phyloP scores from a whole-genome alignment of 768 basidiomycete species.

The Podaxis sp. region DNA sequence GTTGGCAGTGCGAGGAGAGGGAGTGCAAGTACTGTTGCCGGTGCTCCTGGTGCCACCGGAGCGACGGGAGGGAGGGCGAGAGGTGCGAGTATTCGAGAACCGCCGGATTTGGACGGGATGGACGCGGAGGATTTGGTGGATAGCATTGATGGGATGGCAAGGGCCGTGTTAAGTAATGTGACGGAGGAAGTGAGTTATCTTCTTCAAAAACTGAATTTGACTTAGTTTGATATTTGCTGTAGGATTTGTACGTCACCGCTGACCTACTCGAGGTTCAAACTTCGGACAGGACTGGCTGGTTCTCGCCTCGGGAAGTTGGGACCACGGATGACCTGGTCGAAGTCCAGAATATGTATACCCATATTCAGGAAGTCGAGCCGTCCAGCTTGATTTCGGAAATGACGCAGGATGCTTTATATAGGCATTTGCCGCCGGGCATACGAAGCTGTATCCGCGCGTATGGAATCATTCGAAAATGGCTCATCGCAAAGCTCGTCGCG shows the following conservation, averaged over 20 bases:
- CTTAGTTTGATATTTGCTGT: background rate
- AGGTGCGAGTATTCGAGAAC: constrained; percentile 38
- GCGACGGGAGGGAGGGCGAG: constrained; percentile 24
- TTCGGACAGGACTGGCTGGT: constrained; percentile 79
- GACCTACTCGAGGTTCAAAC: constrained; percentile 81
- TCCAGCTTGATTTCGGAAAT: constrained; percentile 70
- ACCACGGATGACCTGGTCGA: constrained; percentile 61
- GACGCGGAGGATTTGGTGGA: constrained; percentile 71
- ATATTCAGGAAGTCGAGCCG: constrained; percentile 68
- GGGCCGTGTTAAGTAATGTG: constrained; percentile 71
- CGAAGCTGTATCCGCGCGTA: constrained; percentile 77
- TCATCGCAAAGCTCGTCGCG: constrained; percentile 63
- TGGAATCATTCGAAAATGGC: constrained; percentile 74
- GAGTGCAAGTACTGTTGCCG: constrained; percentile 1
- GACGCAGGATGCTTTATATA: constrained; percentile 65
- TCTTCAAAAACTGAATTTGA: constrained; percentile 3
- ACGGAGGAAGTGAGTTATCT: constrained; percentile 59
- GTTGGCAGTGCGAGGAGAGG: background rate
- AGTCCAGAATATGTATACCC: constrained; percentile 74
- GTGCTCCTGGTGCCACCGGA: constrained; percentile 15
- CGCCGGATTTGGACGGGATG: constrained; percentile 61
- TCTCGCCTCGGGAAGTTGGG: constrained; percentile 51
- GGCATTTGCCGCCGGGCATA: constrained; percentile 68
- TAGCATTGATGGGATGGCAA: constrained; percentile 71
- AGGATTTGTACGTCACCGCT: constrained; percentile 76